Conservation (phyloP, 2,329 filamentous ascomycete genomes). For the Elsinoe arachidis region DNA sequence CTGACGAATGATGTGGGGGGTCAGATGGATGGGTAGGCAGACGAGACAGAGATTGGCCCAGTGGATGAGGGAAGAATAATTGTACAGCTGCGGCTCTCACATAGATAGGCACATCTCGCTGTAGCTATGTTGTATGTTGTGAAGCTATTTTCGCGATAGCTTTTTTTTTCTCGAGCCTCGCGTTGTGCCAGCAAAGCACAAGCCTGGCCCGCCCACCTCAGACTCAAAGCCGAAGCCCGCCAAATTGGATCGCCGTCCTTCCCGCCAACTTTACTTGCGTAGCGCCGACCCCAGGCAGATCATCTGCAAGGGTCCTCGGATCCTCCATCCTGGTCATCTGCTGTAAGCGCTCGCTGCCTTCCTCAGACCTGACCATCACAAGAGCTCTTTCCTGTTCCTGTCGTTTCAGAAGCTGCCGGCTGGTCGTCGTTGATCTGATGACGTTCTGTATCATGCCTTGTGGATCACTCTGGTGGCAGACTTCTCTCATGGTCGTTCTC, state of each 20-base stretch:
- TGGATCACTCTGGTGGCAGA: neutral
- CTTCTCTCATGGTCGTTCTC: neutral
- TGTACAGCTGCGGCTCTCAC: neutral
- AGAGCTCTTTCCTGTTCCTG: neutral
- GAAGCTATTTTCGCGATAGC: slow-evolving; percentile 1
- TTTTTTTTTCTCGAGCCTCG: slow-evolving; percentile 1
- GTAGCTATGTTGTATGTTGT: neutral
- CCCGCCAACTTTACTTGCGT: neutral
- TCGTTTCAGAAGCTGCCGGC: neutral
- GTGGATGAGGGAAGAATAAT: neutral
- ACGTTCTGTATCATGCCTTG: neutral
- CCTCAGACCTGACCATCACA: neutral
- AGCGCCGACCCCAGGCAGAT: neutral
- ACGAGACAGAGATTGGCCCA: neutral
- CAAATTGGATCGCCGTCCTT: neutral
- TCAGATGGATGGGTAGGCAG: neutral
- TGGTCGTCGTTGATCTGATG: neutral
- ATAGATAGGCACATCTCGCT: neutral
- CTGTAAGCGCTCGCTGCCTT: neutral
- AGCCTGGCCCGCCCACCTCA: neutral
- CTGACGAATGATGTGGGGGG: slow-evolving; percentile 3
- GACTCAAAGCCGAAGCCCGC: neutral
- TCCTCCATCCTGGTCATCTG: neutral
- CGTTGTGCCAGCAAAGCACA: neutral
- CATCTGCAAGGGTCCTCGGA: slow-evolving; percentile 1